Base-by-base conservation (phyloP, 2,329 filamentous ascomycete species). In the Pseudogymnoascus sp. region DNA sequence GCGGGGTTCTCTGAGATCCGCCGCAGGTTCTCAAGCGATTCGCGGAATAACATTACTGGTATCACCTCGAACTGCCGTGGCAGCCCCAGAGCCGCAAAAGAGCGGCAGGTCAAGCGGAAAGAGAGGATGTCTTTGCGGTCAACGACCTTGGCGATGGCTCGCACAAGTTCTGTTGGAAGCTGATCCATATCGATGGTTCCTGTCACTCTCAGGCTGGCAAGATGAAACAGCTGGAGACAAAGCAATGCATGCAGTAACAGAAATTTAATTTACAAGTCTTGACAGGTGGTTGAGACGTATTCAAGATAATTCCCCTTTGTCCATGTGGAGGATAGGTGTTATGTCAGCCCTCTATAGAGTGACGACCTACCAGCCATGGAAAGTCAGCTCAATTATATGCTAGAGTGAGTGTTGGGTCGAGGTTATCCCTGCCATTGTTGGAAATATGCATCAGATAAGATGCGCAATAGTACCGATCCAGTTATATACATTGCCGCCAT, bases 401-500 rank as follows among this genome's bases (percentile, higher is more conserved):
- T 19, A 19, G 19, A 19, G 19, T 19, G 19, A 19, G 19, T 19
- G 19, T 19, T 19, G 19, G 19, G 19, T 19, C 19, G 19, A 19
- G 19, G 19, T 41, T 21, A 12, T 41, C 14, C 11, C 10, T 16
- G 23, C 29, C 3, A 49, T 52, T 14, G n/a, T 52, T 52, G 2
- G 2, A 19, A 19, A 11, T n/a, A 3, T 31, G 26, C 7, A 31
- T 52, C 26, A 11, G 45, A 52, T 52, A 52, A 52, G 7, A 19
- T 0, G n/a, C 2, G 7, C 26, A 6, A 52, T 52, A 52, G 45
- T 31, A 52, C 26, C 2, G 8, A 11, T 31, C n/a, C 45, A 52
- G n/a, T 31, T 31, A 52, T 52, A 14, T 52, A 31, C 23, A 59
- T 38, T 59, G 55, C 55, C 55, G 55, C 33, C 55, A 37, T 59